Evolutionary conservation across 2,329 filamentous ascomycete genomes (phyloP), one percentile per base, ranked within the genome.

Genomic region (Hypoxylon sp.): DNA sequence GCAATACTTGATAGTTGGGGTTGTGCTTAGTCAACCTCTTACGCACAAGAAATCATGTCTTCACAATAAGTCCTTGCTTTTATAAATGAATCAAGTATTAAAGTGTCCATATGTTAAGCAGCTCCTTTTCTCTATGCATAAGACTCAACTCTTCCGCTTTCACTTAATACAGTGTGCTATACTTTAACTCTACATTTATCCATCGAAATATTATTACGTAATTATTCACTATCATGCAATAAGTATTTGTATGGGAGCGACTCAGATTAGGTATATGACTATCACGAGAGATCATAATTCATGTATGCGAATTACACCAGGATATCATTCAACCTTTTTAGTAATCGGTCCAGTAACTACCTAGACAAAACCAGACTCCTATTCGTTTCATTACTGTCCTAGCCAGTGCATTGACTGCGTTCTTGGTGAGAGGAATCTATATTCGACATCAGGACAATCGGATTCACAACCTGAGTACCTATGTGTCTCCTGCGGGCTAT

Each of bases 361-460:
- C 19, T 26, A 26, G 24, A 42, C 33, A 44, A 9, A 9, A 26
- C 14, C 5, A 5, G 22, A 9, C 6, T 13, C 26, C 19, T 42
- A 26, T 26, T 19, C 2, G 6, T 22, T 19, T 44, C 11, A 29
- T 29, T 19, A 6, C 5, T 17, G 4, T 46, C 11, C 19, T 17
- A 44, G 9, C 35, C 3, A 1, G 19, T n/a, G 6, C 26, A 57
- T 57, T 26, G 5, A 3, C 14, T 35, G 4, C 5, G 39, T 46
- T 9, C 5, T 46, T 2, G 53, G 39, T 17, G 39, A 57, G 9
- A 46, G 14, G 26, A 46, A 51, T 11, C 11, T 54, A 8, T 5
- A 0, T 51, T 55, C 24, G 9, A 50, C 3, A 50, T 55, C 59
- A 39, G 59, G 59, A 42, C 59, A 63, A 10, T 63, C 59, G n/a